A percentile compares a stretch with the other conserved stretches of the same genome.
These are phyloP conservation scores for Clitopilus hobsonii DNA, from an alignment of 768 basidiomycete genomes.

Conservation along the genomic window DNA sequence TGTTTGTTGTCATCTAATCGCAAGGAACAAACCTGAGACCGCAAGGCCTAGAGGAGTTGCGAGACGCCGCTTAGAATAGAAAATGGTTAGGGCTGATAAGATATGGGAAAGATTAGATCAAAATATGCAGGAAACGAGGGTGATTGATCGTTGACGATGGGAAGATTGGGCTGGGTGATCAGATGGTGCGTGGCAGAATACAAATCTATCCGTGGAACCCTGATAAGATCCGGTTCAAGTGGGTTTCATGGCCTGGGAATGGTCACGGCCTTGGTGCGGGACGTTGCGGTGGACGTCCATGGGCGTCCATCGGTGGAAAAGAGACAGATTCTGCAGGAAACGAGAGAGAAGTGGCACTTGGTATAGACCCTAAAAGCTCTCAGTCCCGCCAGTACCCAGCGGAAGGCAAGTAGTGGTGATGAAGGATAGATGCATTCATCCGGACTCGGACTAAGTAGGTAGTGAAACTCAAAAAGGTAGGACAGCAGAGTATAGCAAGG, in stretches of 20 bases:
- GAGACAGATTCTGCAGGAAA: no score
- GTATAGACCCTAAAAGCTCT: no score
- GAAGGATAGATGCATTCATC: no score
- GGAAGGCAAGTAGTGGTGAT: no score
- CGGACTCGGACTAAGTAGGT: no score
- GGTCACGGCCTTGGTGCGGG: neutral
- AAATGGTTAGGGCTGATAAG: neutral
- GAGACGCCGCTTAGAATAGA: neutral
- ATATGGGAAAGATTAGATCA: constrained; percentile 1
- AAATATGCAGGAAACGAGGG: neutral
- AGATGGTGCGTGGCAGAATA: neutral
- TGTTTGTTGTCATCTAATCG: neutral
- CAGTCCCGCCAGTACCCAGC: no score
- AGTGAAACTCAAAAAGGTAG: no score
- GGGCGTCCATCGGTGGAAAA: no score
- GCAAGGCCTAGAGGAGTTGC: neutral
- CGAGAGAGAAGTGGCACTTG: no score
- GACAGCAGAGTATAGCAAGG: neutral
- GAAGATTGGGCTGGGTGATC: neutral
- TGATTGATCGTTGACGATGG: neutral
- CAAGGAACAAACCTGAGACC: neutral
- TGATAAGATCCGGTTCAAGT: neutral
- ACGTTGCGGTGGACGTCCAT: neutral
- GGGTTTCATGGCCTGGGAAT: neutral
- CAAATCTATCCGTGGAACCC: neutral